phyloP scores from a whole-genome alignment of 1,139 yeast species.

The Zygoascus meyerae region DNA sequence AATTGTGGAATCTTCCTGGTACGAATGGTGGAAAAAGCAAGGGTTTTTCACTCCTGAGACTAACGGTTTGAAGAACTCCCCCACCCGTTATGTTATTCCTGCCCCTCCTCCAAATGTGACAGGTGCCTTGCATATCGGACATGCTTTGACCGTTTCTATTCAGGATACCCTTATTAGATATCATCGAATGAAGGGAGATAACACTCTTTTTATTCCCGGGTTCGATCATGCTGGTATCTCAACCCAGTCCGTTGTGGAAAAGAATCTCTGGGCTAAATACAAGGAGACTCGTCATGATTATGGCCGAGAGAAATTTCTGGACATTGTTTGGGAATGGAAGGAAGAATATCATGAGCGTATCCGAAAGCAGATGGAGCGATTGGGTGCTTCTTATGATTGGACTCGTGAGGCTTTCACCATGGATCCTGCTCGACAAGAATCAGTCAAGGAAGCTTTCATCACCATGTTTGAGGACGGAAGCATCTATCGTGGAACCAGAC shows the following conservation, averaged over 20 bases:
- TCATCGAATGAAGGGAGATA: conserved; percentile 96
- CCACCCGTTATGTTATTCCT: conserved; percentile 83
- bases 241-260: conserved; percentile 97
- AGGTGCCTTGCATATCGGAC: conserved; percentile 98
- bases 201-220: conserved; percentile 90
- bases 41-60: conserved; percentile 85
- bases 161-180: conserved; percentile 91
- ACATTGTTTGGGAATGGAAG: conserved; percentile 97
- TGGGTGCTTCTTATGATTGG: conserved; percentile 99
- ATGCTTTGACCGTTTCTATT: conserved; percentile 90
- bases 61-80: conserved; percentile 71
- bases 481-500: conserved; percentile 87
- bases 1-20: conserved; percentile 96
- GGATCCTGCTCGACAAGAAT: conserved; percentile 67
- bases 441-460: conserved; percentile 90
- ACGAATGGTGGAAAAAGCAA: conserved; percentile 91
- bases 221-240: conserved; percentile 99
- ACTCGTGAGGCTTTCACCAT: conserved; percentile 87
- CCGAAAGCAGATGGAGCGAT: conserved; percentile 71
- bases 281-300: conserved; percentile 89
- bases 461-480: conserved; percentile 90
- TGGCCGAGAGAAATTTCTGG: conserved; percentile 85
- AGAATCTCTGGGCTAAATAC: conserved; percentile 85
- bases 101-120: conserved; percentile 99
- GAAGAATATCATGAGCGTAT: conserved; percentile 85